Percentiles rank a stretch among this genome's conserved stretches.
These are phyloP conservation scores for Aspergillus nidulans DNA, from an alignment of 495 filamentous ascomycete species.

Conservation along the genomic window DNA sequence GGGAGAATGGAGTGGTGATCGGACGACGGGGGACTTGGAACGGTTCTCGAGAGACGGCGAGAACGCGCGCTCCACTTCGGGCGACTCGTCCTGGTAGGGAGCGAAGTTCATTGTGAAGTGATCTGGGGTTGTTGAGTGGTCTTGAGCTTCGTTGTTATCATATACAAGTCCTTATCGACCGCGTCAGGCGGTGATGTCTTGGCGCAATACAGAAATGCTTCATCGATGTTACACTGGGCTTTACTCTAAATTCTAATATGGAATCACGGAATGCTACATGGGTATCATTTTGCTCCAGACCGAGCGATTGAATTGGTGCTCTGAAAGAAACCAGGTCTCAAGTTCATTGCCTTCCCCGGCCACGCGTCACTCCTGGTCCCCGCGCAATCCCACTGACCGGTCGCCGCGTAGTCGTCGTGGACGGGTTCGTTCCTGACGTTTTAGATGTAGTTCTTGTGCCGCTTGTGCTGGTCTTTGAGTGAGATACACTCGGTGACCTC, in stretches of 20 bases:
- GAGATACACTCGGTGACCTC: constrained; percentile 37
- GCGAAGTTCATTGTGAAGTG: constrained; percentile 75
- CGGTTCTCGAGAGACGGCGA: constrained; percentile 56
- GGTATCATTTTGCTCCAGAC: constrained; percentile 25
- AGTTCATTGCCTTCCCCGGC: constrained; percentile 31
- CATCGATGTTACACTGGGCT: not conserved
- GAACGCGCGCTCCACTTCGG: constrained; percentile 68
- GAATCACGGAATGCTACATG: not conserved
- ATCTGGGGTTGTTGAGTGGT: constrained; percentile 4
- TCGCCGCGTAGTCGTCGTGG: constrained; percentile 40
- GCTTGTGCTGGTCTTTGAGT: constrained; percentile 22
- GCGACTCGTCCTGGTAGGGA: constrained; percentile 86
- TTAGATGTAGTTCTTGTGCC: constrained; percentile 26
- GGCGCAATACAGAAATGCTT: constrained; percentile 13
- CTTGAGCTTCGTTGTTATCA: not conserved
- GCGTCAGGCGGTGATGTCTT: constrained; percentile 16
- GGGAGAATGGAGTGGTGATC: constrained; percentile 32
- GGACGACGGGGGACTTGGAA: constrained; percentile 46
- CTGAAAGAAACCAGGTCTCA: not conserved
- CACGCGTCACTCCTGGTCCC: constrained; percentile 40
- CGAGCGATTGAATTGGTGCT: not conserved
- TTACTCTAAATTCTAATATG: not conserved
- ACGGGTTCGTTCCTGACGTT: constrained; percentile 17
- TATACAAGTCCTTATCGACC: constrained; percentile 24
- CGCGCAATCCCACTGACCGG: constrained; percentile 48